Evolutionary conservation across 1,284 basidiomycete species (phyloP), one percentile per base, ranked within the genome.

Genomic region (Pseudozyma hubeiensis): DNA sequence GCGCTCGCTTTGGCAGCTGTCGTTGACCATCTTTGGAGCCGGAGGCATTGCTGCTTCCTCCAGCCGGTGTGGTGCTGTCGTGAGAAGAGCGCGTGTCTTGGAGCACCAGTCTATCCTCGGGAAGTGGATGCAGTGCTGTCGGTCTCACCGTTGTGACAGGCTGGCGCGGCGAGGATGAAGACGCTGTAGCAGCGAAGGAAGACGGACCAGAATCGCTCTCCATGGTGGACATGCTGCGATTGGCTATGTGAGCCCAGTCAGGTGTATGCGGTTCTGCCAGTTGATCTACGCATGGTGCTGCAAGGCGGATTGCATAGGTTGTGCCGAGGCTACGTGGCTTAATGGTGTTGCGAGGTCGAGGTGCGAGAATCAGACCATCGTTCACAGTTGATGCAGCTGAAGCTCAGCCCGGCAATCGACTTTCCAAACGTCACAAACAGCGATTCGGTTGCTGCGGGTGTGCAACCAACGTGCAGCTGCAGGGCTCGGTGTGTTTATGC

Each of bases 41-140:
- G 17, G 39, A 17, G n/a, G 50, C 33, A 17, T 40, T 24, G 16
- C n/a, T 44, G 45, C 16, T 39, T 29, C 19, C 33, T 6, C 39
- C 40, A 17, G 37, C 24, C 29, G 43, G 33, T 5, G 31, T 13
- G 13, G 46, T 34, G n/a, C 48, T 56, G 24, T 63, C 62, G 44
- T 40, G 37, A 6, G 71, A 62, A 4, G 71, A 65, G 39, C 62
- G 57, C 29, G 71, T 69, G 39, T 68, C 33, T 43, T 74, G 71
- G 17, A 74, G 34, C 17, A 57, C 54, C 9, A 74, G 53, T 5
- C 62, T 31, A 24, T 57, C 54, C 47, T 74, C 71, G 1, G 61
- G 52, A 14, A 74, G 49, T 13, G 71, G 58, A 33, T 74, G 65
- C 7, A 74, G 49, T 4, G 71, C 58, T 16, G 58, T 74, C 29